Evolutionary conservation across 345 rosid genomes (phyloP), one percentile per base, ranked within the genome.

Genomic region (Melaleuca quinquenervia): DNA sequence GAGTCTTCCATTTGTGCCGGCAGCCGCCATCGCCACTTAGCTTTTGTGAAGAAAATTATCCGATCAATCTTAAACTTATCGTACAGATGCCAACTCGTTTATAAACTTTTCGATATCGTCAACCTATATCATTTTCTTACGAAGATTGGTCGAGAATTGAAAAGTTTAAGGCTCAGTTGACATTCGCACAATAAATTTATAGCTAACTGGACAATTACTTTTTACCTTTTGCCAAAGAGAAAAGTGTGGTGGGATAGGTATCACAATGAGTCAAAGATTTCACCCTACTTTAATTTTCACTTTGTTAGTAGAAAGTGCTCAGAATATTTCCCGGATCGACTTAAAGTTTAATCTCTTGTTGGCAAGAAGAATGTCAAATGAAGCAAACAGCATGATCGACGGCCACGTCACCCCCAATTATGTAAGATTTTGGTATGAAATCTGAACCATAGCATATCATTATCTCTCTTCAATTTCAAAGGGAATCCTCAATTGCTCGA

Each of bases 81-180:
- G 18, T n/a, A 12, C 8, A 6, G 16, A 12, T n/a, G 0, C 0
- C 18, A 58, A n/a, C 1, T n/a, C 0, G 6, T 12, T 27, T 4
- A 5, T 58, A 6, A n/a, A 58, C 0, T 58, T 58, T 58, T 13
- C 6, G 6, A 2, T n/a, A 12, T 55, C 12, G 6, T 1, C 2
- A 58, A n/a, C n/a, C n/a, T 58, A 58, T 32, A 6, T 58, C 0
- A 58, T n/a, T 1, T 50, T 3, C 5, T 13, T 13, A 51, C 2
- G 52, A 51, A 51, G 15, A 51, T 51, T 51, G 16, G 14, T 16
- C 52, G 1, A 1, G 13, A 51, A 51, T 51, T 51, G 13, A 64
- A 52, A 64, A 18, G 1, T 16, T 64, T 18, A 32, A 3, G 16
- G 32, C 7, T 3, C 0, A 70, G 18, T 70, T 18, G 0, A 9